A percentile compares a stretch with the other conserved stretches of the same genome.
Evolutionary conservation across 169 alveolate species (phyloP).

Genomic region (Plasmodium blacklocki): DNA sequence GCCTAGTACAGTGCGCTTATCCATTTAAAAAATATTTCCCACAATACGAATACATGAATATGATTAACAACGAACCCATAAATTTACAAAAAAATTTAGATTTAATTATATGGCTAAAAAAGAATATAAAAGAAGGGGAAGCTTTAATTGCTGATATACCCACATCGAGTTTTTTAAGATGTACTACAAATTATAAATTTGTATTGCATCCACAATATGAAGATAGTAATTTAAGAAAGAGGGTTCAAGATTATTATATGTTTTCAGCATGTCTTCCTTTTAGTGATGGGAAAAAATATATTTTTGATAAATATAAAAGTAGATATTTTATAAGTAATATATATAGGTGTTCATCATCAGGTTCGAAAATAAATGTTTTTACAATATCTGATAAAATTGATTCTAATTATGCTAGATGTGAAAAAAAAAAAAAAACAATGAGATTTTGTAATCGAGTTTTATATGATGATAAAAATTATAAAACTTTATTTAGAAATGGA

Average conservation of each 20-base stretch:
- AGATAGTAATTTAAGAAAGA: conserved; percentile 32
- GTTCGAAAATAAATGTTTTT: neutral
- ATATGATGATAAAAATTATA: conserved; percentile 45
- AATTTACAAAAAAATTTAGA: conserved; percentile 31
- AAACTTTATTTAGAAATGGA: conserved; percentile 53
- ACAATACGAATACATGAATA: conserved; percentile 35
- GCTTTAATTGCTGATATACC: conserved; percentile 54
- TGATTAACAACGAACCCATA: neutral
- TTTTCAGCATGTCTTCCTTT: conserved; percentile 44
- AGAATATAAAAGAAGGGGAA: conserved; percentile 43
- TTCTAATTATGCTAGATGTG: conserved; percentile 59
- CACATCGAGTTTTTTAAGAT: conserved; percentile 64
- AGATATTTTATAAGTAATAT: conserved; percentile 45
- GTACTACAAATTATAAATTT: conserved; percentile 48
- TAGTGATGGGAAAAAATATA: conserved; percentile 57
- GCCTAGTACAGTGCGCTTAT: conserved; percentile 29
- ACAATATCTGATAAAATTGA: conserved; percentile 39
- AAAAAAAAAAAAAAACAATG: conserved; percentile 18
- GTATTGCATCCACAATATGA: conserved; percentile 74
- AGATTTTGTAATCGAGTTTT: conserved; percentile 32
- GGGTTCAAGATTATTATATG: conserved; percentile 67
- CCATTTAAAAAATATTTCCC: conserved; percentile 65
- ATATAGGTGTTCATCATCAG: conserved; percentile 45
- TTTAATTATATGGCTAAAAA: conserved; percentile 34
- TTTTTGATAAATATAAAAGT: conserved; percentile 43